These are phyloP conservation scores for Lenwebbia sp. DNA, from an alignment of 345 rosid genomes.

Conservation along the genomic window DNA sequence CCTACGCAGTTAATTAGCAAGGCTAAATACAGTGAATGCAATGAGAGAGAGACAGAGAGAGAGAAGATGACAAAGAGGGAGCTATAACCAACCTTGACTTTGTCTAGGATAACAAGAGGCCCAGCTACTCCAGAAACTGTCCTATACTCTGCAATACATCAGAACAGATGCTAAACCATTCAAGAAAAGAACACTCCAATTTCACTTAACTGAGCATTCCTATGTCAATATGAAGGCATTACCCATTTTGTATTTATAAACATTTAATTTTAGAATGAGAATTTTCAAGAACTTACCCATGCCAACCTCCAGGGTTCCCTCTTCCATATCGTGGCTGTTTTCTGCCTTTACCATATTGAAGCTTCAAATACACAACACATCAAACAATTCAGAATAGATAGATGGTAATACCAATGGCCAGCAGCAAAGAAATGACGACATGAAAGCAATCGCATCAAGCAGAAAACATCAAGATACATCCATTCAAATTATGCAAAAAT, in stretches of 20 bases:
- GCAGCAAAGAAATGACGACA: background rate
- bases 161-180: background rate
- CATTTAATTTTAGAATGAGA: background rate
- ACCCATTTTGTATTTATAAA: background rate
- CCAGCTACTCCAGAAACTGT: slow-evolving; percentile 99
- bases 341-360: slow-evolving; percentile 45
- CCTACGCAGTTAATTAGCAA: slow-evolving; percentile 27
- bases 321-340: slow-evolving; percentile 52
- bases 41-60: background rate
- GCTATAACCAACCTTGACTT: slow-evolving; percentile 62
- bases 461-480: background rate
- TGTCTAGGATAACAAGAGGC: slow-evolving; percentile 86
- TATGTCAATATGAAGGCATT: background rate
- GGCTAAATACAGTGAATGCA: background rate
- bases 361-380: background rate
- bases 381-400: background rate
- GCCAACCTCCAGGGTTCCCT: slow-evolving; percentile 70
- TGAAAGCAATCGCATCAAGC: background rate
- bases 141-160: slow-evolving; percentile 58
- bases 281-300: slow-evolving; percentile 44
- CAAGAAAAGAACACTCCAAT: background rate
- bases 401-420: background rate
- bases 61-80: background rate
- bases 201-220: background rate
- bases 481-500: background rate